Evolutionary conservation across 129 eudicot species (phyloP), one percentile per base, ranked within the genome.

Genomic region (Helianthus tuberosus): DNA sequence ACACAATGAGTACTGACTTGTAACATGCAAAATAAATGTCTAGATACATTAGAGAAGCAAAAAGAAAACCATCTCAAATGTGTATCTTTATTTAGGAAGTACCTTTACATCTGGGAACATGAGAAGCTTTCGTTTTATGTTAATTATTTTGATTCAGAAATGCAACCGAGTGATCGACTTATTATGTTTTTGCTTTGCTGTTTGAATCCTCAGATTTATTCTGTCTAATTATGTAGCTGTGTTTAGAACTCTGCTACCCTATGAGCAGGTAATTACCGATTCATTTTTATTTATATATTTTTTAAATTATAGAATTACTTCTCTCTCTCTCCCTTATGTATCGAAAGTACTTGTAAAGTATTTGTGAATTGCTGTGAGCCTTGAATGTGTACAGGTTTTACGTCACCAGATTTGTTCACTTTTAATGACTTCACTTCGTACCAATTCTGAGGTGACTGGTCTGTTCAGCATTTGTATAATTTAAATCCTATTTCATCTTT

Each of bases 341-440:
- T 8, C 5, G 10, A 48, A n/a, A 8, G 47, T 81, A 64, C 47
- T 32, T 79, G 47, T 38, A 27, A 41, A 71, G 16, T 70, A 47
- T 12, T 72, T 60, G 43, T 71, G 54, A 75, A 10, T 36, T 65
- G 76, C 36, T 69, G 41, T 41, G 23, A 70, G 51, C 55, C 64
- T 63, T 82, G 74, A 67, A 11, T 72, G 84, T 80, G 29, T 48
- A 72, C 93, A 94, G 99, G 91, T 88, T 80, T 80, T 94, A 79
- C 97, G 93, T 70, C 89, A 84, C 76, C 96, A 94, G 74, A 94
- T 94, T 75, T 94, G 97, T 73, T 94, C 99, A 79, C 97, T 94
- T 79, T 86, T 94, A 64, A 94, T 94, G 99, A 94, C 99, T 68
- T 94, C 99, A 64, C 91, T 94, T 67, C 96, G 99, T 74, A 94